Percentiles rank a stretch among this genome's conserved stretches.
Conservation (phyloP, 2,329 filamentous ascomycete species). For the Aspergillus viridinutans region DNA sequence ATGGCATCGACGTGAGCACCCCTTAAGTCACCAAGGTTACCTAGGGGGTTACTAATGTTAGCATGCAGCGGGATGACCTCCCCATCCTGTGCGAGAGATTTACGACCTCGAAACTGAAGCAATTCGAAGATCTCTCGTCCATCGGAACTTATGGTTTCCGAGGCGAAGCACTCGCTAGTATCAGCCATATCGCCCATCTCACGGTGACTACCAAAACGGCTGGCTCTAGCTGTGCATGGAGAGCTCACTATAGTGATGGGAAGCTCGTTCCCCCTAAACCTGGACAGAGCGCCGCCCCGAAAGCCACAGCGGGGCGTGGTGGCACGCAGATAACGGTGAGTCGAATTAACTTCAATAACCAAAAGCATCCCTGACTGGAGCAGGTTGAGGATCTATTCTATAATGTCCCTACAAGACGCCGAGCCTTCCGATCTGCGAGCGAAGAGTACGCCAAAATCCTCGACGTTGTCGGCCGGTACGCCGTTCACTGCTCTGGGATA, state of each 20-base stretch:
- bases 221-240: conserved; percentile 83
- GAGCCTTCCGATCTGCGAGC: conserved; percentile 83
- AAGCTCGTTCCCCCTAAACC: conserved; percentile 79
- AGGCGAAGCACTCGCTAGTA: conserved; percentile 92
- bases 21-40: not conserved
- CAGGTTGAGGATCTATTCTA: conserved; percentile 93
- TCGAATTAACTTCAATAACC: not conserved
- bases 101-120: conserved; percentile 91
- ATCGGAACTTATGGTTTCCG: conserved; percentile 98
- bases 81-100: conserved; percentile 91
- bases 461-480: conserved; percentile 88
- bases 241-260: conserved; percentile 80
- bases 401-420: conserved; percentile 82
- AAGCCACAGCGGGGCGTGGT: conserved; percentile 76
- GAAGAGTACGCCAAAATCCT: conserved; percentile 98
- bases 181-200: conserved; percentile 96
- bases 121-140: conserved; percentile 83
- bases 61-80: conserved; percentile 74
- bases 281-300: conserved; percentile 80
- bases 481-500: conserved; percentile 85
- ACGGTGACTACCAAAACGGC: conserved; percentile 92
- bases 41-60: conserved; percentile 11
- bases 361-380: not conserved
- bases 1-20: conserved; percentile 76
- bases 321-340: conserved; percentile 85